Percentiles rank a stretch among this genome's conserved stretches.
Evolutionary conservation across 2,329 filamentous ascomycete genomes (phyloP).

Genomic region (Cordyceps militaris): DNA sequence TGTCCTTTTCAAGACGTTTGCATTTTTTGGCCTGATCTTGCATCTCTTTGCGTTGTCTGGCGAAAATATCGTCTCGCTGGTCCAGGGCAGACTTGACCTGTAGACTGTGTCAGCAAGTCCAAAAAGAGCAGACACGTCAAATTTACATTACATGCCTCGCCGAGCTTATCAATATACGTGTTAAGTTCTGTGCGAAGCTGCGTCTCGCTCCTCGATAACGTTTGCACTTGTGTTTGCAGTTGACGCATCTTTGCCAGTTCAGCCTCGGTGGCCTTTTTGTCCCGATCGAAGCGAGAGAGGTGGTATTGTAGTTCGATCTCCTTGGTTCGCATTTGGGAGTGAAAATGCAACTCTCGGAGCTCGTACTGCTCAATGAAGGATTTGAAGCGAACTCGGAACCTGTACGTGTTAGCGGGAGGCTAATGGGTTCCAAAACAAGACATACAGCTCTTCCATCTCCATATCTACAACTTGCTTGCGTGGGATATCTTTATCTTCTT

Average conservation of each 20-base stretch:
- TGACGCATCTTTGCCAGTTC: conserved; percentile 76
- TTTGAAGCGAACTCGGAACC: conserved; percentile 82
- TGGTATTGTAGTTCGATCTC: conserved; percentile 94
- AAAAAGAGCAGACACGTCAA: too few species aligned
- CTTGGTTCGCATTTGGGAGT: conserved; percentile 84
- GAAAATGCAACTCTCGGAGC: conserved; percentile 87
- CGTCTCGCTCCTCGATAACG: conserved; percentile 91
- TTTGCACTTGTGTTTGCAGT: conserved; percentile 84
- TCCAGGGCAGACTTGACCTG: conserved; percentile 10
- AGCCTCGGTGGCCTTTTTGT: conserved; percentile 79
- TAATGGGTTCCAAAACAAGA: conserved; percentile 14
- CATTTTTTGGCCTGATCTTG: conserved; percentile 99
- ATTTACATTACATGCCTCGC: conserved; percentile 62
- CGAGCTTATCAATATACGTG: conserved; percentile 98
- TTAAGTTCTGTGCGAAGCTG: conserved; percentile 93
- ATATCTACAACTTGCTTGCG: conserved; percentile 75
- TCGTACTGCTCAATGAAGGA: conserved; percentile 97
- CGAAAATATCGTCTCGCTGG: conserved; percentile 6
- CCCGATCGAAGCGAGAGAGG: conserved; percentile 78
- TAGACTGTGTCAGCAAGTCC: conserved; percentile 18
- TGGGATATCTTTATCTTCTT: conserved; percentile 78
- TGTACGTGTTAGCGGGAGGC: conserved; percentile 28
- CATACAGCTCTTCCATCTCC: conserved; percentile 83
- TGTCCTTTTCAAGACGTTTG: conserved; percentile 93
- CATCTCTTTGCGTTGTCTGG: conserved; percentile 71